Conservation (phyloP, 371 early-diverging fungal species). For the Dinochytrium kinnereticum region DNA sequence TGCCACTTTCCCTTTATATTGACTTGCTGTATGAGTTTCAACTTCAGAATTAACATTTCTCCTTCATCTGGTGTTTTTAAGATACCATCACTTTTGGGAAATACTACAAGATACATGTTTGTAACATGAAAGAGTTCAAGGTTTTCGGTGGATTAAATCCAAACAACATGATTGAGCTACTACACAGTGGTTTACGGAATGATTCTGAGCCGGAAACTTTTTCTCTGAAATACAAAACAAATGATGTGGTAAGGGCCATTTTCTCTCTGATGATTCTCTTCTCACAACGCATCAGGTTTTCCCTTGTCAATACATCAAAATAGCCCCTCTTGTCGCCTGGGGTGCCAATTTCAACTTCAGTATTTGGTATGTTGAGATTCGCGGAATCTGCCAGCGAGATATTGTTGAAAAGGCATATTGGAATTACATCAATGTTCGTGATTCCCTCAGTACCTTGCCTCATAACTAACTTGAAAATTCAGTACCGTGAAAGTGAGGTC, state of each 20-base stretch:
- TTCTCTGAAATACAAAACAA: conserved; percentile 69
- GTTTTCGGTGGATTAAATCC: conserved; percentile 84
- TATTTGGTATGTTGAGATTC: conserved; percentile 92
- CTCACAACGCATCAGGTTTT: conserved; percentile 69
- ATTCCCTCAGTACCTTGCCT: conserved; percentile 9
- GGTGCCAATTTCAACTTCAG: conserved; percentile 94
- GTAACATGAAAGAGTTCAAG: conserved; percentile 96
- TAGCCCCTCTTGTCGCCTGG: conserved; percentile 89
- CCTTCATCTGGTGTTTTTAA: neutral
- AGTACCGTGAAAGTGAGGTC: conserved; percentile 79
- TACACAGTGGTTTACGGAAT: conserved; percentile 90
- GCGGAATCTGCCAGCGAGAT: conserved; percentile 72
- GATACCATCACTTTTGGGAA: conserved; percentile 93
- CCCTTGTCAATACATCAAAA: conserved; percentile 89
- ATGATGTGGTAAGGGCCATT: conserved; percentile 53
- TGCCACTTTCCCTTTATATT: neutral
- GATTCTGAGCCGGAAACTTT: conserved; percentile 91
- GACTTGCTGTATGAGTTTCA: neutral
- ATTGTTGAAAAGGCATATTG: conserved; percentile 66
- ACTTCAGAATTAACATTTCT: neutral
- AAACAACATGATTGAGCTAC: conserved; percentile 81
- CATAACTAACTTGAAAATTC: conserved; percentile 14
- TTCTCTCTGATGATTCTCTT: too few relatives aligned
- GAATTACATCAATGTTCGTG: conserved; percentile 70
- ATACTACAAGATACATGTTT: conserved; percentile 93